Base-by-base conservation (phyloP, 2,329 filamentous ascomycete species). In the Gremmenia infestans region DNA sequence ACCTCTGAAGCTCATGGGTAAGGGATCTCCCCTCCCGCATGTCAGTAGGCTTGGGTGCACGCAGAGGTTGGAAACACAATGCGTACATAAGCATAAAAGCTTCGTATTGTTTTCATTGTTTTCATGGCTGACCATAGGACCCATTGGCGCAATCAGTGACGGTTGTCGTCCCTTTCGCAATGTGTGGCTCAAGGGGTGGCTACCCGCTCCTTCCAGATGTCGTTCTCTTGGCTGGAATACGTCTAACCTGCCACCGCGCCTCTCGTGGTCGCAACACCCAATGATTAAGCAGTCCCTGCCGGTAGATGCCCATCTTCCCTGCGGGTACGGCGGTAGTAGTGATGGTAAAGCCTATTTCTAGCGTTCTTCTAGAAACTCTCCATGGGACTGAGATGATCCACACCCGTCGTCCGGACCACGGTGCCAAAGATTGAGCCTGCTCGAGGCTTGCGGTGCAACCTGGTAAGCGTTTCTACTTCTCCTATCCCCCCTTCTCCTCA, bases 391-490 rank as follows among this genome's bases (percentile, higher is more conserved):
- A 58, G 51, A 55, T 49, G 50, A 54, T 43, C 48, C 48, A 40
- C 5, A 52, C 46, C 53, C 58, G 60, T 56, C 62, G 40, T 56
- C 50, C 53, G 25, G 36, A 46, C 36, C 35, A 50, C 46, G 52
- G 37, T 52, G 55, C 28, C 28, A 43, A 50, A 52, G 47, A 54
- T 43, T 59, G 56, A 65, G 65, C 61, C 62, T 62, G 48, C 36
- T 59, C 57, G 60, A 65, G 66, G 66, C 65, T 64, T 56, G 52
- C 60, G 46, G 63, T 66, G 63, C 22, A 60, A 66, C 62, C 48
- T 52, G 50, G 15, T 17, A 51, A 48, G 50, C 25, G 39, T 56
- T 54, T 37, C 23, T 40, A 51, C 51, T 45, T 51, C 53, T 52
- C 53, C 54, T 49, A 55, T 12, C 9, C 19, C 22, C 36, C 42